These are phyloP conservation scores for Nicotiana attenuata DNA, from an alignment of 257 asterid genomes.

Conservation along the genomic window DNA sequence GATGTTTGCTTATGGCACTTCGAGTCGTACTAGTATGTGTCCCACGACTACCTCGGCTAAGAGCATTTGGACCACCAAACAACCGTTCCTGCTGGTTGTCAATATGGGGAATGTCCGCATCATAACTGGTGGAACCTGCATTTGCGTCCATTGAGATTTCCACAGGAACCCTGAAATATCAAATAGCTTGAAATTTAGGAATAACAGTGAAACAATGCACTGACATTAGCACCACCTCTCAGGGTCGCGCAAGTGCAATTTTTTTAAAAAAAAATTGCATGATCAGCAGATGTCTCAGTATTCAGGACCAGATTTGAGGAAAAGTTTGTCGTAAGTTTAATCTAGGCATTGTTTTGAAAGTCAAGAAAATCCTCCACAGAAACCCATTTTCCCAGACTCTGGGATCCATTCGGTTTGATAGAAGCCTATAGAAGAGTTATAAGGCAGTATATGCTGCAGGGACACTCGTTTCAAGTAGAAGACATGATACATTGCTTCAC, in stretches of 20 bases:
- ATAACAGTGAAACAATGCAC: not conserved
- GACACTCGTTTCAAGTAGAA: not conserved
- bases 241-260: not conserved
- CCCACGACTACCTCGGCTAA: constrained; percentile 74
- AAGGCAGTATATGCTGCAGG: constrained; percentile 3
- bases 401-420: not conserved
- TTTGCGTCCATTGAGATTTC: constrained; percentile 47
- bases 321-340: not conserved
- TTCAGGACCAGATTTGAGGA: not conserved
- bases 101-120: constrained; percentile 35
- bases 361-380: not conserved
- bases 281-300: not conserved
- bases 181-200: constrained; percentile 9
- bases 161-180: constrained; percentile 42
- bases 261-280: not conserved
- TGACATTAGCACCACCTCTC: not conserved
- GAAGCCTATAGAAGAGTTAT: not conserved
- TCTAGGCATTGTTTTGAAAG: not conserved
- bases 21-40: constrained; percentile 50
- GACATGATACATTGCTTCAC: not conserved
- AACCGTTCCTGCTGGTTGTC: constrained; percentile 38
- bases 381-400: not conserved
- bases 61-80: constrained; percentile 45
- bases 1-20: constrained; percentile 50
- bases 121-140: constrained; percentile 36